Base-by-base conservation (phyloP, 164 flowering plant species). In the Stephania cephalantha region DNA sequence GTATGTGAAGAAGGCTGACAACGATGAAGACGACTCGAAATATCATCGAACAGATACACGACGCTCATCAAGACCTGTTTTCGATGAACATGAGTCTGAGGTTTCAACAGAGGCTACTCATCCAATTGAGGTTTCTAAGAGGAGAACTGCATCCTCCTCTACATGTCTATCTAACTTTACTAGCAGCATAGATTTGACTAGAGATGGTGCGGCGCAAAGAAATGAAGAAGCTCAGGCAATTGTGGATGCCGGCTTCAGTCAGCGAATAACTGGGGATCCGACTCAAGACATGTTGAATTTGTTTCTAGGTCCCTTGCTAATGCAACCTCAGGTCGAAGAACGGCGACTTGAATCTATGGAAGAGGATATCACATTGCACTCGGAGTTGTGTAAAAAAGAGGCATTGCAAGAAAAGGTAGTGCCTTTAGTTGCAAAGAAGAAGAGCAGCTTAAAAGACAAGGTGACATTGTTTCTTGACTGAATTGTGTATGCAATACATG, bases 281-380 rank as follows among this genome's bases (percentile, higher is more conserved):
- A 78, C 88, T 69, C 82, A 82, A 75, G 97, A 88, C 75, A 88
- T 91, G 94, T 75, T 91, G 78, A 80, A 86, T 77, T 77, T 91
- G 71, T 83, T 88, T 77, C 81, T 91, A 73, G 97, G 97, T 70
- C 91, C 91, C 18, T 74, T 84, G 80, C 84, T 88, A 5, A 83
- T 69, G 75, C 85, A 84, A 74, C 81, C 91, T 30, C 71, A 46
- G 30, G 75, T 76, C 52, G 75, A 76, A 46, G 84, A 84, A 58
- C 79, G 72, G 71, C 84, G 74, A 72, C 70, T 55, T 31, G 82
- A 79, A 42, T 25, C 68, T 50, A 31, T 71, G 17, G 8, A 9
- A 22, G 72, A 75, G 55, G 42, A 74, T 71, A 9, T 74, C 50
- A 15, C 67, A 13, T 35, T 64, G 67, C 65, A 65, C 5, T 15